Evolutionary conservation across 2,329 filamentous ascomycete species (phyloP).

Genomic region (Botrytis squamosa): DNA sequence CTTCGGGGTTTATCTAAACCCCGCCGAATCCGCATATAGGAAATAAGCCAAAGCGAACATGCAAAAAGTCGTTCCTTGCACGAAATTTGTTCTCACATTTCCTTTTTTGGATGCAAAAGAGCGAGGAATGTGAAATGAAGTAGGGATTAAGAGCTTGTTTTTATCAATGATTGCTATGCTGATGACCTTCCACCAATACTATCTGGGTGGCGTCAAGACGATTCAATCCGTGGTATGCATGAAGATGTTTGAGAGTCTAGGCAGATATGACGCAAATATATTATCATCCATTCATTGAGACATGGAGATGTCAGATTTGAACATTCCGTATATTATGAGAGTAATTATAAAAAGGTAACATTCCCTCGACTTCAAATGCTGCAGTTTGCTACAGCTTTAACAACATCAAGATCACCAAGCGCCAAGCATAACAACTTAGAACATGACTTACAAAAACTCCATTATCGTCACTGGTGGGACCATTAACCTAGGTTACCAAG

Average conservation of each 20-base stretch:
- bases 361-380: neutral
- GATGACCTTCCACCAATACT: neutral
- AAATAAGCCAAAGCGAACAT: neutral
- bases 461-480: constrained; percentile 50
- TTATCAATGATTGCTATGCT: neutral
- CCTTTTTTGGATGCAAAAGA: neutral
- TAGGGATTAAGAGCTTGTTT: neutral
- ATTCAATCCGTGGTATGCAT: neutral
- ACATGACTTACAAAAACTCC: constrained; percentile 30
- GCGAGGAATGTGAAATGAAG: neutral
- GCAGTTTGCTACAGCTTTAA: neutral
- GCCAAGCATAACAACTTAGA: neutral
- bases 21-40: neutral
- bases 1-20: neutral
- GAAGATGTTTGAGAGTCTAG: neutral
- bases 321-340: neutral
- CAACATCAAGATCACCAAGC: neutral
- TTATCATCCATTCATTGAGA: neutral
- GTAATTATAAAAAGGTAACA: neutral
- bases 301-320: neutral
- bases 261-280: neutral
- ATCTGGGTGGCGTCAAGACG: neutral
- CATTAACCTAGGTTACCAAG: constrained; percentile 45
- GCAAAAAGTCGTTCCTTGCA: neutral
- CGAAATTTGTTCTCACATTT: neutral